Base-by-base conservation (phyloP, 331 rosid genomes). In the Pyracantha coccinea region DNA sequence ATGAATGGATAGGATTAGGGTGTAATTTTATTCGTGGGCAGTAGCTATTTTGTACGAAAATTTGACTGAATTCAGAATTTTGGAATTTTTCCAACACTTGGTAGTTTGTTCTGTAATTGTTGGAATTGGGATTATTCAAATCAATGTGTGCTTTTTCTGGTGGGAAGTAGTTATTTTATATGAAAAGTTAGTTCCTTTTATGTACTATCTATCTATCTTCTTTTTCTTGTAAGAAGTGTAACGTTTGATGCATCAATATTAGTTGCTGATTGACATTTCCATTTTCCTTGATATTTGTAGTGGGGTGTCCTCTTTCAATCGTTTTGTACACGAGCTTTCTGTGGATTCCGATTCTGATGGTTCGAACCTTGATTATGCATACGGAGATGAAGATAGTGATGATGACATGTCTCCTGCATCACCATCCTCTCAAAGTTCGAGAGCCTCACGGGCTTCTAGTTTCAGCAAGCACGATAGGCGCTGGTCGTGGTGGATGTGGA, bases 251-350 rank as follows among this genome's bases (percentile, higher is more conserved):
- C 44, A 29, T 15, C 4, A 2, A 11, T 20, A 52, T 29, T n/a
- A 12, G 28, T 4, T 70, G 41, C 8, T 12, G 29, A 23, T 29
- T 71, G 75, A 23, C 3, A 59, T 24, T 31, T 8, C 23, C 28
- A 29, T 73, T 71, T 61, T 86, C 63, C 33, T 33, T 69, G 55
- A 78, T 83, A 28, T 50, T 52, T 78, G 78, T 73, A 93, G 98
- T 76, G 97, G 98, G 0, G 98, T 89, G 69, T 93, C 98, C 47
- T 91, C 97, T 72, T 93, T 93, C 90, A 93, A 93, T 75, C 92
- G 79, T 69, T 85, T 91, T 73, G 85, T 93, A 62, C 91, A 91
- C 55, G 97, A 93, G 70, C 87, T 93, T 68, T 86, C 98, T 50
- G 81, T 91, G 93, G 98, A 88, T 85, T 88, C 96, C 23, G 96